Evolutionary conservation across 495 filamentous ascomycete species (phyloP), one percentile per base, ranked within the genome.

Genomic region (Trichoderma asperelloides): DNA sequence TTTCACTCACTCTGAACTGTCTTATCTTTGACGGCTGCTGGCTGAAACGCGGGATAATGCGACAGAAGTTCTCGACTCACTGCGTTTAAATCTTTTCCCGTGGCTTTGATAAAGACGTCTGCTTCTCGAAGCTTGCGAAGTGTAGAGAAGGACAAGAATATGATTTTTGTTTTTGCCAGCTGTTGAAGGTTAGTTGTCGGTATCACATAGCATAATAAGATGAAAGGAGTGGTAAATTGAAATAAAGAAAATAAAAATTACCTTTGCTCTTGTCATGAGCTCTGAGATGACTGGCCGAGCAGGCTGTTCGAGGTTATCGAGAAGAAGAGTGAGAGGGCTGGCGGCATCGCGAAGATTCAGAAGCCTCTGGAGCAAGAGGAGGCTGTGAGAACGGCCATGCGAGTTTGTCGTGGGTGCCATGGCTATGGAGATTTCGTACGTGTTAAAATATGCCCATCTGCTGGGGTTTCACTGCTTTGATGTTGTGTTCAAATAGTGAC

Each of bases 221-320:
- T 1, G 4, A 1, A 18, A n/a, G 0, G n/a, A n/a, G 12, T 18
- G 6, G 12, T 60, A 9, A 15, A 11, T 9, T 60, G 41, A 37
- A 40, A 1, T 1, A 27, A 40, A 13, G n/a, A 18, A n/a, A n/a
- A 12, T 27, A 57, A 27, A 30, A 69, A 79, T 67, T 73, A 91
- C 91, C 78, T 89, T 91, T 49, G 91, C 91, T 71, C 91, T 82
- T 66, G 79, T 79, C 45, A 91, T 86, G 73, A 92, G 93, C 76
- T 96, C 91, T 27, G 79, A 77, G 2, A 94, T 68, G 41, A 97
- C 75, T 7, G 88, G 89, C 28, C 78, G 82, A 15, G 87, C 89
- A 27, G 88, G 87, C 77, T 97, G 94, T 76, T 96, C 93, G 47
- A 97, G 76, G 18, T 85, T 90, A 78, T 97, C 94, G 65, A 95